Evolutionary conservation across 768 basidiomycete species (phyloP).

Genomic region (Collybia mongolica): DNA sequence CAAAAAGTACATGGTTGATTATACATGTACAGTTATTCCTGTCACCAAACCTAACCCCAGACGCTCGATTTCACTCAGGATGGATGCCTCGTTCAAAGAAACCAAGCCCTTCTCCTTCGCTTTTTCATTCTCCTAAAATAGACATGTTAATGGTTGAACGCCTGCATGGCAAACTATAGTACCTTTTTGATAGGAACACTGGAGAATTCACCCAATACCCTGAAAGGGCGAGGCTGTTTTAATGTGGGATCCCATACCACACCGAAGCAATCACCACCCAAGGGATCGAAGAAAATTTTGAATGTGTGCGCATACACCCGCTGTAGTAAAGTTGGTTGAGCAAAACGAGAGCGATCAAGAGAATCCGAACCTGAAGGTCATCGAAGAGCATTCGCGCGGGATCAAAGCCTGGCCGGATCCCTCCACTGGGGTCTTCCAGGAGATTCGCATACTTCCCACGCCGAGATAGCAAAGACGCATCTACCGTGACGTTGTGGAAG

Average conservation of each 20-base stretch:
- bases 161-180: background rate
- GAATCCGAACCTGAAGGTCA: conserved; percentile 67
- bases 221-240: conserved; percentile 62
- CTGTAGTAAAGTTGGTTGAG: conserved; percentile 31
- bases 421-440: conserved; percentile 20
- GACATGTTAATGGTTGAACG: background rate
- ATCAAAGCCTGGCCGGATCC: conserved; percentile 72
- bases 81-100: conserved; percentile 58
- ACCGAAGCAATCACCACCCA: conserved; percentile 79
- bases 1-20: background rate
- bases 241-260: conserved; percentile 84
- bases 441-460: conserved; percentile 48
- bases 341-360: background rate
- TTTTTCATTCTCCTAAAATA: conserved; percentile 37
- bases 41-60: conserved; percentile 70
- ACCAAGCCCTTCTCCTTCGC: conserved; percentile 61
- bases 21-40: conserved; percentile 35
- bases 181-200: conserved; percentile 54
- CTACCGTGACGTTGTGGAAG: conserved; percentile 62
- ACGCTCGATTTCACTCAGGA: conserved; percentile 76
- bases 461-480: conserved; percentile 44
- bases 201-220: conserved; percentile 82
- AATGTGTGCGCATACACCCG: conserved; percentile 72
- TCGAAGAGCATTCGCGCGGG: conserved; percentile 64
- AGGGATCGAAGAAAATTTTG: conserved; percentile 80